Evolutionary conservation across 2,329 filamentous ascomycete species (phyloP).

Genomic region (Ascochyta clinopodiicola): DNA sequence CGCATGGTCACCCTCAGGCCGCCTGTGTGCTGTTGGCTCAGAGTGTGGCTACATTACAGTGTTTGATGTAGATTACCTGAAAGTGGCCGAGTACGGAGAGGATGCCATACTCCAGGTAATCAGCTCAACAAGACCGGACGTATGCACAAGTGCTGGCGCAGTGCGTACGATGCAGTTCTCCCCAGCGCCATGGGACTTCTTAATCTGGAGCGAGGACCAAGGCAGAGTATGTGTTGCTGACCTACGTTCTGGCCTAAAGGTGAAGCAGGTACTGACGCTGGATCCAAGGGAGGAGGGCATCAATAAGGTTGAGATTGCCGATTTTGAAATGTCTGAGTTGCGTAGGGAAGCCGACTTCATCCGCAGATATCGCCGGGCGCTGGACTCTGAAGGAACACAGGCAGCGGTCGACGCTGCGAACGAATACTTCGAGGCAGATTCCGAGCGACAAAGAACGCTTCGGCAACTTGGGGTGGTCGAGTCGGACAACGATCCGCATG

Average conservation of each 20-base stretch:
- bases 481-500: slow-evolving; percentile 54
- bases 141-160: slow-evolving; percentile 69
- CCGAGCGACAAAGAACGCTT: slow-evolving; percentile 40
- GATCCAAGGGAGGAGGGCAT: slow-evolving; percentile 64
- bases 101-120: slow-evolving; percentile 77
- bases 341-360: slow-evolving; percentile 55
- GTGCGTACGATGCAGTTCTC: slow-evolving; percentile 92
- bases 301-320: slow-evolving; percentile 63
- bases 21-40: slow-evolving; percentile 76
- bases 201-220: slow-evolving; percentile 93
- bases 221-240: slow-evolving; percentile 78
- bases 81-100: slow-evolving; percentile 51
- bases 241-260: slow-evolving; percentile 69
- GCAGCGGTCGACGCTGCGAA: slow-evolving; percentile 50
- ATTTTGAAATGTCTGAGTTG: slow-evolving; percentile 59
- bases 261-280: slow-evolving; percentile 72
- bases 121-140: slow-evolving; percentile 74
- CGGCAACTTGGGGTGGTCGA: slow-evolving; percentile 48
- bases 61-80: slow-evolving; percentile 64
- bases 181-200: slow-evolving; percentile 84
- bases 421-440: slow-evolving; percentile 53
- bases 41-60: slow-evolving; percentile 82
- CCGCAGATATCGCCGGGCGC: slow-evolving; percentile 50
- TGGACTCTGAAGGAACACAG: slow-evolving; percentile 46
- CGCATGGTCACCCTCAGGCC: slow-evolving; percentile 75